Percentiles rank a stretch among this genome's conserved stretches.
phyloP scores from a whole-genome alignment of 306 rosid genomes.

The Rubus idaeus region DNA sequence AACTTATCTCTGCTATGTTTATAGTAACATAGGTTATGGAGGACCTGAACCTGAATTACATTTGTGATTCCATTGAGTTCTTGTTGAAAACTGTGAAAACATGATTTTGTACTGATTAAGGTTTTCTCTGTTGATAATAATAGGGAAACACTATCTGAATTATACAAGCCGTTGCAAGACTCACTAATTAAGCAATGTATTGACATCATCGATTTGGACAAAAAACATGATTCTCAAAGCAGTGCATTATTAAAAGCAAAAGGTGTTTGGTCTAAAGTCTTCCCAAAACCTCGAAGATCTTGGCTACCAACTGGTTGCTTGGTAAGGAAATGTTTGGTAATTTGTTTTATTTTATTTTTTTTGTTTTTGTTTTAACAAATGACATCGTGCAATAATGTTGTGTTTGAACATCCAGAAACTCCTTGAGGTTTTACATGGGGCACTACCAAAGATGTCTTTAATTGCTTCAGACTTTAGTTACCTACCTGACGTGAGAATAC shows the following conservation, averaged over 20 bases:
- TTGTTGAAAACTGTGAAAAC: background rate
- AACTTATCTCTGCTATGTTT: background rate
- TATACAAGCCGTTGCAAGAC: conserved; percentile 80
- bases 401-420: conserved; percentile 59
- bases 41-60: background rate
- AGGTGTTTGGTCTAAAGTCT: conserved; percentile 78
- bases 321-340: conserved; percentile 51
- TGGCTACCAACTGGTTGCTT: conserved; percentile 98
- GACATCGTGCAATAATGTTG: conserved; percentile 22
- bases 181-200: conserved; percentile 65
- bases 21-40: background rate
- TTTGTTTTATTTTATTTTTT: conserved; percentile 9
- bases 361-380: background rate
- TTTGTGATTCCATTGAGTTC: conserved; percentile 9
- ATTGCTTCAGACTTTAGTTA: conserved; percentile 93
- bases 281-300: conserved; percentile 80
- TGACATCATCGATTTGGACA: conserved; percentile 61
- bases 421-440: conserved; percentile 74
- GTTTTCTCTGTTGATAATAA: conserved; percentile 20
- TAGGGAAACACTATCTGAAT: conserved; percentile 55
- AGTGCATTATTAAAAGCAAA: conserved; percentile 42
- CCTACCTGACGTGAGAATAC: conserved; percentile 81
- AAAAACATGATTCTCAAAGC: conserved; percentile 40
- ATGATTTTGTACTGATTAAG: conserved; percentile 11
- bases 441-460: conserved; percentile 94